Evolutionary conservation across 306 rosid genomes (phyloP).

Genomic region (Arachis stenosperma): DNA sequence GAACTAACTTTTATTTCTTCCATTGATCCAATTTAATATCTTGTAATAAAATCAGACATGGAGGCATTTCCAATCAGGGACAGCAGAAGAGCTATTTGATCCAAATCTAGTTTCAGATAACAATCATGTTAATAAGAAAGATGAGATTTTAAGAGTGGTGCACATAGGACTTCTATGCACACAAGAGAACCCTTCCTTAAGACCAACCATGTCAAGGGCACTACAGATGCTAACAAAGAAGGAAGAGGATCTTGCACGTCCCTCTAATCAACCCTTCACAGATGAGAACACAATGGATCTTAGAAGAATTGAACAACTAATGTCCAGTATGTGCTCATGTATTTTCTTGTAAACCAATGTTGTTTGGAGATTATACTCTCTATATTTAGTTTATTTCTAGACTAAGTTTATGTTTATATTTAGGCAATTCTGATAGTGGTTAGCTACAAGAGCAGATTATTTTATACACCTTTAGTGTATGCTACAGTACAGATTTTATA

Average conservation of each 20-base stretch:
- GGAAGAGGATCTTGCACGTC: constrained; percentile 67
- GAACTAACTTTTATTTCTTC: constrained; percentile 16
- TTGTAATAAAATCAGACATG: constrained; percentile 57
- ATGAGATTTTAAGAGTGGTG: constrained; percentile 61
- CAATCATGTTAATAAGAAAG: constrained; percentile 37
- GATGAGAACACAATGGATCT: constrained; percentile 76
- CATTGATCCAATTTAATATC: not conserved
- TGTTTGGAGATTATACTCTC: too few relatives aligned
- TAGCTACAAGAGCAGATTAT: too few relatives aligned
- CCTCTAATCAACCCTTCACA: constrained; percentile 71
- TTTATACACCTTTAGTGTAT: too few relatives aligned
- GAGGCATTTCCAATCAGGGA: constrained; percentile 69
- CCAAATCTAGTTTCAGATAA: constrained; percentile 53
- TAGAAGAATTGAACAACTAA: too few relatives aligned
- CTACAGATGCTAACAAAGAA: constrained; percentile 63
- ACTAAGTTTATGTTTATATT: too few relatives aligned
- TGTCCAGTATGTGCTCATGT: too few relatives aligned
- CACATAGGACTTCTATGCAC: constrained; percentile 78
- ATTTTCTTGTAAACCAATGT: too few relatives aligned
- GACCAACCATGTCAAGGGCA: constrained; percentile 74
- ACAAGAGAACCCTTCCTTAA: constrained; percentile 67
- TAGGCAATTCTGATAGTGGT: too few relatives aligned
- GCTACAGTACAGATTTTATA: too few relatives aligned
- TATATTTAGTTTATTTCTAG: too few relatives aligned
- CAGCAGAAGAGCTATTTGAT: constrained; percentile 55